Base-by-base conservation (phyloP, 495 filamentous ascomycete species). In the Aspergillus conjunctus region DNA sequence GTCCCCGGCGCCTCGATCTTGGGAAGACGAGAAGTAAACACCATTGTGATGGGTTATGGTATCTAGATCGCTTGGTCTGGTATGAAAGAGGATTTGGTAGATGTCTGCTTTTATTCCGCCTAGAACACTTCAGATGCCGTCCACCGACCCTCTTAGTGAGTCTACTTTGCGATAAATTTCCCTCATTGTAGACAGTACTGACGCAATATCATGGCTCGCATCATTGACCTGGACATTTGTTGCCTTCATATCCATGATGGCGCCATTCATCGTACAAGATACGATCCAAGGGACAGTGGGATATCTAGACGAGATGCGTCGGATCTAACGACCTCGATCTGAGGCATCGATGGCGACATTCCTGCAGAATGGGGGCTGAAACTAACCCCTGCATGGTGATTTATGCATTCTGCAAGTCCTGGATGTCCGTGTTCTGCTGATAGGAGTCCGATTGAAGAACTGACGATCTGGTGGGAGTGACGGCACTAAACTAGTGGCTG, bases 1-100 rank as follows among this genome's bases (percentile, higher is more conserved):
- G 50, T 54, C 17, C 20, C 18, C 3, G 59, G 59, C 3, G 52
- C 51, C 3, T 44, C 17, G 43, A 53, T 44, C 8, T 49, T 45
- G 26, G 59, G 59, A 2, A 50, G 45, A 12, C 22, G 43, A 22
- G 59, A 61, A 12, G 52, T 20, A 31, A 61, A 61, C 30, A 61
- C 52, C 59, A 61, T 61, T 11, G 8, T 60, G 30, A 26, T 46
- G 15, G 14, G n/a, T n/a, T n/a, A n/a, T n/a, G n/a, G n/a, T n/a
- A 46, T 46, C 4, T 18, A n/a, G 1, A n/a, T 46, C 43, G 14
- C 43, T 46, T 3, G 15, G 43, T 8, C 18, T 46, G 43, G 43
- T 18, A 8, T 17, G 0, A 8, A 46, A 7, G 2, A 3, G 14
- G 9, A n/a, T 17, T 8, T 18, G 18, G 43, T 17, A 8, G 43